Conservation (phyloP, 371 early-diverging fungal genomes). For the Mucor indicus region DNA sequence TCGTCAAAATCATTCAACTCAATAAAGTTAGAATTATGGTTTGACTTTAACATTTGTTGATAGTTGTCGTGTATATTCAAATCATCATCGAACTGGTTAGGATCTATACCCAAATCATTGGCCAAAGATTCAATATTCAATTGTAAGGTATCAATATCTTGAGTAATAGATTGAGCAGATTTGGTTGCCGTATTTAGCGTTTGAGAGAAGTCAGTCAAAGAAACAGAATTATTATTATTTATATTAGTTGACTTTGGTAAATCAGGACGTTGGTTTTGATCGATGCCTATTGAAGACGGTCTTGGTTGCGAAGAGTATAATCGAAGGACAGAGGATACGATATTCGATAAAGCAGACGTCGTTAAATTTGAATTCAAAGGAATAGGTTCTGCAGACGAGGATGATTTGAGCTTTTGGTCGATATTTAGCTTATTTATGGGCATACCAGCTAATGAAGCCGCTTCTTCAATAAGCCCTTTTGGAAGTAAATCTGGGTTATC, state of each 20-base stretch:
- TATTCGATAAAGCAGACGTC: constrained; percentile 12
- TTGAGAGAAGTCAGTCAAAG: constrained; percentile 15
- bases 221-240: not conserved
- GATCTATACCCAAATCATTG: constrained; percentile 30
- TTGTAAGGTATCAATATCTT: constrained; percentile 36
- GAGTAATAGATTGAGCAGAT: constrained; percentile 31
- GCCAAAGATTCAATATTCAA: constrained; percentile 35
- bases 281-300: not conserved
- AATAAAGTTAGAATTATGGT: too few relatives aligned
- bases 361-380: constrained; percentile 2
- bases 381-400: too few relatives aligned
- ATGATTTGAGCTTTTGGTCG: not conserved
- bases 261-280: not conserved
- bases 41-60: not conserved
- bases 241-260: not conserved
- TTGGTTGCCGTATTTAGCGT: constrained; percentile 24
- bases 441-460: constrained; percentile 29
- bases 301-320: constrained; percentile 8
- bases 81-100: constrained; percentile 17
- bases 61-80: not conserved
- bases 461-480: constrained; percentile 38
- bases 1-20: too few relatives aligned
- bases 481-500: constrained; percentile 13
- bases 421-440: not conserved
- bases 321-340: constrained; percentile 16